Percentiles rank a stretch among this genome's conserved stretches.
phyloP scores from a whole-genome alignment of 2,329 filamentous ascomycete genomes.

The Neopestalotiopsis sp. region DNA sequence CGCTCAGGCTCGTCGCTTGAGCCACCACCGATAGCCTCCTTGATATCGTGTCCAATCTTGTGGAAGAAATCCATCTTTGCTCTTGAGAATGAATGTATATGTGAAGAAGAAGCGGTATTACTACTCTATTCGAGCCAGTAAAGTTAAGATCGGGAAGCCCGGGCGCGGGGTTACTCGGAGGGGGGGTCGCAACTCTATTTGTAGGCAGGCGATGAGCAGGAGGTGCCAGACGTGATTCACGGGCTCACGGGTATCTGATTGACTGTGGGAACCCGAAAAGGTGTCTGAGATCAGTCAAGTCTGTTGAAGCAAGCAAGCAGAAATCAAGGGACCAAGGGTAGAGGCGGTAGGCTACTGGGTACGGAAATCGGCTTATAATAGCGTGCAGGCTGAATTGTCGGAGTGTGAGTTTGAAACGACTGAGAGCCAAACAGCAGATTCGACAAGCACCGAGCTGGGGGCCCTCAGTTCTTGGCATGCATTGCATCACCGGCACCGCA shows the following conservation, averaged over 20 bases:
- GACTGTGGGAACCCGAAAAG: not conserved
- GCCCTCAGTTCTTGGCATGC: not conserved
- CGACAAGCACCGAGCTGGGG: not conserved
- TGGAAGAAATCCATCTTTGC: conserved; percentile 48
- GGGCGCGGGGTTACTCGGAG: not conserved
- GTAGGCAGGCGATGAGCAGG: not conserved
- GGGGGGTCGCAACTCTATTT: conserved; percentile 3
- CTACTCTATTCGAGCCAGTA: not conserved
- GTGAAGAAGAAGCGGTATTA: not conserved
- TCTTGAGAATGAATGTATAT: not conserved
- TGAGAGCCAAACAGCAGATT: not conserved
- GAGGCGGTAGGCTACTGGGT: not conserved
- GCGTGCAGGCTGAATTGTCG: not conserved
- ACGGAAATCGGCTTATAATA: not conserved
- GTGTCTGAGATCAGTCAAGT: not conserved
- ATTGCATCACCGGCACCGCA: conserved; percentile 3
- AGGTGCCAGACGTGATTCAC: not conserved
- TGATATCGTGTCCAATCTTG: conserved; percentile 50
- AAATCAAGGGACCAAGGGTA: not conserved
- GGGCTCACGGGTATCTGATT: not conserved
- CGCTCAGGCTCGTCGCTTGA: conserved; percentile 39
- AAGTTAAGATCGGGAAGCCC: not conserved
- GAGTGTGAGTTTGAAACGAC: not conserved
- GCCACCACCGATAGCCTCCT: conserved; percentile 45
- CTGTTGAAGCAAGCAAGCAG: not conserved